Evolutionary conservation across 257 asterid species (phyloP), one percentile per base, ranked within the genome.

Genomic region (Marsdenia floribunda): DNA sequence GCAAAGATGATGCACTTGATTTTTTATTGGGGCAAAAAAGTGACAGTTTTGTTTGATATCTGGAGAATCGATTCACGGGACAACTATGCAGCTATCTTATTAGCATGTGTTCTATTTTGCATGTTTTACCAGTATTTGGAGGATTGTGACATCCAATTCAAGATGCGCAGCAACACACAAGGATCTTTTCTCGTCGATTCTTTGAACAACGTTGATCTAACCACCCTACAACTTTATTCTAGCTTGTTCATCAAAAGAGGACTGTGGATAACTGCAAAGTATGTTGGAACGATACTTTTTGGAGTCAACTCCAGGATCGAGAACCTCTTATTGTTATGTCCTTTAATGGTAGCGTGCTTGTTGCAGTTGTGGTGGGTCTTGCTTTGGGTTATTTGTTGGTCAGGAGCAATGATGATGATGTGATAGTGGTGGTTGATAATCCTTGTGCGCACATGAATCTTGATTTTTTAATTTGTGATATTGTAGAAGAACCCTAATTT

Each of bases 1-100:
- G 38, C 70, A 66, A 87, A 82, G 84, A 93, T 94, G 99, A 94
- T 94, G 99, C 98, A 94, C 85, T 92, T 94, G 99, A 94, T 97
- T 2, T 91, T 94, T 60, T 94, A 94, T 80, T 94, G 99, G 99
- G 97, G 99, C n/a, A 84, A 59, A 70, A 70, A 70, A 0, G 98
- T 86, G 0, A 92, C 98, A 16, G 79, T 94, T 63, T 90, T 94
- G 75, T 92, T 94, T 83, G 96, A 95, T 87, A 90, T 85, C 4
- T 95, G 99, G 98, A 78, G 65, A 68, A 95, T 97, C 12, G 82
- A 95, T 80, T 88, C 99, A 14, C 90, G 93, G 91, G 42, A n/a
- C 11, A 77, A 86, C 80, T 95, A 92, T 58, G 66, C 75, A 18
- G 66, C 86, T 68, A 84, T 98, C 84, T 91, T 95, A 71, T 15